phyloP scores from a whole-genome alignment of 169 alveolate species.

The Cryptosporidium tyzzeri region DNA sequence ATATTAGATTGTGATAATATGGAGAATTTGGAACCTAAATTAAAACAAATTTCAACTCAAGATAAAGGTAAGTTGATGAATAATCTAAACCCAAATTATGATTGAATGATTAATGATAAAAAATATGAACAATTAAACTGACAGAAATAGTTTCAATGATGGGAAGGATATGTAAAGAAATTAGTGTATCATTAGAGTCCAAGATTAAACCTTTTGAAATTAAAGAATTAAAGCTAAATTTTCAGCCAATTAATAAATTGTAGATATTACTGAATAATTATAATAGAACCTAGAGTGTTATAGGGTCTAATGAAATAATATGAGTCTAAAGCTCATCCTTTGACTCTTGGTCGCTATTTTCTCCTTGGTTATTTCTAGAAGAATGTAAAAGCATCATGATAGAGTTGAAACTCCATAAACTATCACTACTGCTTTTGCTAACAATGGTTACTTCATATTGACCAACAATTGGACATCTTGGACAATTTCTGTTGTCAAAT shows the following conservation, averaged over 20 bases:
- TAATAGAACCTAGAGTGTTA: neutral
- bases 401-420: conserved; percentile 33
- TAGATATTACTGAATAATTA: neutral
- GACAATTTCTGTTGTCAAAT: conserved; percentile 68
- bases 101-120: no score
- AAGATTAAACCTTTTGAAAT: conserved; percentile 12
- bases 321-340: conserved; percentile 24
- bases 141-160: conserved; percentile 22
- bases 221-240: conserved; percentile 1
- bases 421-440: conserved; percentile 16
- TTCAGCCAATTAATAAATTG: conserved; percentile 25
- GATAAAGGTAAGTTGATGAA: conserved; percentile 53
- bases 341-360: neutral
- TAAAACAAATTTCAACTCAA: neutral
- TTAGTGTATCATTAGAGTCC: conserved; percentile 30
- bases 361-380: neutral
- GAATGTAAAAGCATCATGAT: conserved; percentile 31
- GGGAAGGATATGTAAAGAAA: conserved; percentile 37
- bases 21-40: neutral
- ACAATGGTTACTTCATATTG: conserved; percentile 51
- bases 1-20: neutral
- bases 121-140: neutral
- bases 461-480: conserved; percentile 75
- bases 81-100: no score
- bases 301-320: neutral